Evolutionary conservation across 2,329 filamentous ascomycete species (phyloP).

Genomic region (Trichoderma oligosporum): DNA sequence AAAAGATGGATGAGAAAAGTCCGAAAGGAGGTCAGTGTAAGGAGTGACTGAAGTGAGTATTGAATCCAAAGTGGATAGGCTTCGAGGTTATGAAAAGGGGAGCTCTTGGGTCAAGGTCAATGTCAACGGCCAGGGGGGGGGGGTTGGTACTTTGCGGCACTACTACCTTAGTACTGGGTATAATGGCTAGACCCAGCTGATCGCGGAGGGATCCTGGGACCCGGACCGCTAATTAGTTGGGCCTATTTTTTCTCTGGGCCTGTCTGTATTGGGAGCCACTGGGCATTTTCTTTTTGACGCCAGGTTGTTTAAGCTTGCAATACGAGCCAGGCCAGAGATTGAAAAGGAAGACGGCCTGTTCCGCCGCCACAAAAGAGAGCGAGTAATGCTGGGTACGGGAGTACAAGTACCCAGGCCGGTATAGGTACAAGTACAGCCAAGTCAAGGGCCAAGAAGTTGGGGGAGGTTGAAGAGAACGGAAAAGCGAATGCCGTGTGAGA

Average conservation of each 20-base stretch:
- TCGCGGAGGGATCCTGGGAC: slow-evolving; percentile 27
- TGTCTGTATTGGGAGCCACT: slow-evolving; percentile 5
- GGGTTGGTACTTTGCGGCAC: slow-evolving; percentile 15
- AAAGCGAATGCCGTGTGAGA: neutral
- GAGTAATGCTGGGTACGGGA: neutral
- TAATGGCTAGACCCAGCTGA: slow-evolving; percentile 34
- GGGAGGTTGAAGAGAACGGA: neutral
- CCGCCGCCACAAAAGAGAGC: neutral
- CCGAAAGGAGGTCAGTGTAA: slow-evolving; percentile 23
- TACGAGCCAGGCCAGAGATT: neutral
- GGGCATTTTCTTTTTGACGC: neutral
- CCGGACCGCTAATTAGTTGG: slow-evolving; percentile 19
- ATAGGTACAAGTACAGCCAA: neutral
- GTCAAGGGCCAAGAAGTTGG: neutral
- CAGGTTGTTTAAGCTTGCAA: slow-evolving; percentile 3
- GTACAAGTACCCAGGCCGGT: neutral
- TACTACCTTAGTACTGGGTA: neutral
- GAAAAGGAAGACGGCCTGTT: neutral
- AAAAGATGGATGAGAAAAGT: slow-evolving; percentile 18
- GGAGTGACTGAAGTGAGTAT: slow-evolving; percentile 40
- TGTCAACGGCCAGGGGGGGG: slow-evolving; percentile 19
- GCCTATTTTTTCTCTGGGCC: slow-evolving; percentile 1
- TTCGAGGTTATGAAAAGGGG: slow-evolving; percentile 39
- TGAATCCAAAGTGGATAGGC: slow-evolving; percentile 37
- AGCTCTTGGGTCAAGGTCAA: slow-evolving; percentile 25